phyloP scores from a whole-genome alignment of 2,329 filamentous ascomycete species.

The Phaeomoniella chlamydospora region DNA sequence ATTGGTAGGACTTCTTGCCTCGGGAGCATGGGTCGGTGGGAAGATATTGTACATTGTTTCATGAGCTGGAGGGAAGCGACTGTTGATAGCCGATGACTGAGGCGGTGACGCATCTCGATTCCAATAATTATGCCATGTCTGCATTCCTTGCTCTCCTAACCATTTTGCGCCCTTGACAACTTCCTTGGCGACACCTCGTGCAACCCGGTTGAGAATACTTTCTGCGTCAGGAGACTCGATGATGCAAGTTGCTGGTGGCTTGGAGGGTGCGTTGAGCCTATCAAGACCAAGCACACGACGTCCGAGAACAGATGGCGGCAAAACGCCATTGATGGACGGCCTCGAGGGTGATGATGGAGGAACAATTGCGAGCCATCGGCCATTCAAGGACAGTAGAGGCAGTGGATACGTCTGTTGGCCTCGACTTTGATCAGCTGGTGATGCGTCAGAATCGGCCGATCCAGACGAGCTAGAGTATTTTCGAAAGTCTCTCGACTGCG shows the following conservation, averaged over 20 bases:
- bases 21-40: slow-evolving; percentile 30
- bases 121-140: slow-evolving; percentile 36
- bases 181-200: slow-evolving; percentile 34
- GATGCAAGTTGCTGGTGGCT: slow-evolving; percentile 26
- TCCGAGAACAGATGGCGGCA: slow-evolving; percentile 19
- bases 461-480: slow-evolving; percentile 30
- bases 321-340: slow-evolving; percentile 23
- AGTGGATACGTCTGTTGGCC: slow-evolving; percentile 14
- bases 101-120: slow-evolving; percentile 19
- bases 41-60: slow-evolving; percentile 16
- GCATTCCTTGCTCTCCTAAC: slow-evolving; percentile 33
- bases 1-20: slow-evolving; percentile 18
- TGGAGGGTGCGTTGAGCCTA: slow-evolving; percentile 23
- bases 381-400: slow-evolving; percentile 27
- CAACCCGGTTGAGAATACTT: slow-evolving; percentile 31
- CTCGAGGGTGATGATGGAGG: slow-evolving; percentile 23
- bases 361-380: slow-evolving; percentile 31
- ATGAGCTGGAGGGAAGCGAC: slow-evolving; percentile 1
- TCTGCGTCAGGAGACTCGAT: slow-evolving; percentile 31
- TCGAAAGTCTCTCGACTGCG: slow-evolving; percentile 41
- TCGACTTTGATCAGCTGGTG: slow-evolving; percentile 22
- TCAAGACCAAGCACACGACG: slow-evolving; percentile 25
- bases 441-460: slow-evolving; percentile 27
- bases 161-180: slow-evolving; percentile 31
- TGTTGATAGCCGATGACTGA: slow-evolving; percentile 6